Conservation (phyloP, 345 rosid genomes). For the Nasturtium officinale region DNA sequence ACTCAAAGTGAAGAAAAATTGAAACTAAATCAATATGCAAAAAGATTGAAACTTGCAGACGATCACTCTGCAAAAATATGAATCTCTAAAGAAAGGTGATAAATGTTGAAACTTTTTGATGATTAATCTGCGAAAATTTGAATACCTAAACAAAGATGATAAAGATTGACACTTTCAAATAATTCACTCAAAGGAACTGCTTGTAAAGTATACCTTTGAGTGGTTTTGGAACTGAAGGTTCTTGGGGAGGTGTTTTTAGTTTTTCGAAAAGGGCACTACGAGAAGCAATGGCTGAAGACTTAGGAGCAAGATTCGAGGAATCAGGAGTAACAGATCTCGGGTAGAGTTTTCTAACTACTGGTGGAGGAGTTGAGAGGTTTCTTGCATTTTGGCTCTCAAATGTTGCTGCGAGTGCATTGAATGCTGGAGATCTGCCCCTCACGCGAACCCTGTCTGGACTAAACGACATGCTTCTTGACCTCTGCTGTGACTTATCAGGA, state of each 20-base stretch:
- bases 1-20: conserved; percentile 6
- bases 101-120: background rate
- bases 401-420: conserved; percentile 48
- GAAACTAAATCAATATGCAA: background rate
- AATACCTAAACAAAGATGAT: background rate
- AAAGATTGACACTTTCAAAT: background rate
- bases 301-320: conserved; percentile 60
- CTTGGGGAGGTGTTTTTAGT: conserved; percentile 61
- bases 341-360: conserved; percentile 70
- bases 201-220: conserved; percentile 59
- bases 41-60: conserved; percentile 1
- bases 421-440: conserved; percentile 46
- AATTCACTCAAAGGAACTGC: background rate
- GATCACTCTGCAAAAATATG: background rate
- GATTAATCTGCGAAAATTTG: background rate
- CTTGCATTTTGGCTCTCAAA: conserved; percentile 46
- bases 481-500: conserved; percentile 44
- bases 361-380: conserved; percentile 49
- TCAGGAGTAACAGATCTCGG: conserved; percentile 93
- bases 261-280: conserved; percentile 71
- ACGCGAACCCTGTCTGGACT: conserved; percentile 50
- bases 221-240: conserved; percentile 68
- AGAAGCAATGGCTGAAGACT: conserved; percentile 73
- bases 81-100: background rate
- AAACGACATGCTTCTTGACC: conserved; percentile 46